Evolutionary conservation across 2,329 filamentous ascomycete species (phyloP), one percentile per base, ranked within the genome.

Genomic region (Neofusicoccum ribis): DNA sequence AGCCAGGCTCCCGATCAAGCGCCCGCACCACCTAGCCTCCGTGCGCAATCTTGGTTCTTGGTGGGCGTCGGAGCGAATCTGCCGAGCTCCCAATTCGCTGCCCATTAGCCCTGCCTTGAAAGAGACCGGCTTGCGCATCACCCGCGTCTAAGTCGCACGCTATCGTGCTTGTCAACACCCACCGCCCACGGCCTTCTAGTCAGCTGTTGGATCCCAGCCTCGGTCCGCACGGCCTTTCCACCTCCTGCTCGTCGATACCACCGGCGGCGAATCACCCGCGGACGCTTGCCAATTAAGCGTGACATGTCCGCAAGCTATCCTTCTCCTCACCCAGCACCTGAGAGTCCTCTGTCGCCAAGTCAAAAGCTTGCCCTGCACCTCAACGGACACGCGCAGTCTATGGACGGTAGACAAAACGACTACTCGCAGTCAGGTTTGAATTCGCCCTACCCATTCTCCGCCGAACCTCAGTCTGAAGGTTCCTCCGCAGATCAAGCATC

Each of bases 401-500:
- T 84, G 82, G 82, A 84, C 79, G 81, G 77, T 79, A 80, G 81
- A 75, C 81, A 82, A 80, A 73, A 80, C 73, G 81, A 83, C 65
- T 83, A 83, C 73, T 77, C 78, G 77, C 78, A 83, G 80, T 81
- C 81, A 83, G 82, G 82, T 83, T 82, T 83, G 81, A 80, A 76
- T 77, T 79, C 79, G 77, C 83, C 84, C 77, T 83, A 84, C 79
- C 76, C 80, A 81, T 84, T 84, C 73, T 77, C 77, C 74, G 52
- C 63, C 43, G 81, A 82, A 77, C 76, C 86, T 81, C 86, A 89
- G 85, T 93, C 92, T 93, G 92, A 96, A 90, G 89, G 86, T 79
- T 87, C 89, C 68, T 78, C 86, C 82, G 88, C 91, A 95, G 93
- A 96, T 90, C 91, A 92, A 86, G 86, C 90, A 82, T 91, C 93